Conservation (phyloP, 2,329 filamentous ascomycete genomes). For the Rhynchosporium secalis region DNA sequence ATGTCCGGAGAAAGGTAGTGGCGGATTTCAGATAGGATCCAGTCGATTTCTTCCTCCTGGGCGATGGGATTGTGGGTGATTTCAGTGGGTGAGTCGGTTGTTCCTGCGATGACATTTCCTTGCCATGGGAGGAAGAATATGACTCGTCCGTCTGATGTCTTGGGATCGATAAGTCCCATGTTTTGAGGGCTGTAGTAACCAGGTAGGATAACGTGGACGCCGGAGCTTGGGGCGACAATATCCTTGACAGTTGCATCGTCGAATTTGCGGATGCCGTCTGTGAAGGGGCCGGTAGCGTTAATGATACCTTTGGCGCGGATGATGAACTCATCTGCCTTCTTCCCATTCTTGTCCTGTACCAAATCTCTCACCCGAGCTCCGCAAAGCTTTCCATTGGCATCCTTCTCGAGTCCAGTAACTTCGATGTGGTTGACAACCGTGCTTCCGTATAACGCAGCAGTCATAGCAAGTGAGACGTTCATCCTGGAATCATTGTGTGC, state of each 20-base stretch:
- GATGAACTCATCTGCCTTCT: slow-evolving; percentile 61
- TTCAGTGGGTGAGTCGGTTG: slow-evolving; percentile 74
- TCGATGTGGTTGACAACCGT: slow-evolving; percentile 84
- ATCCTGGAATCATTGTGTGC: slow-evolving; percentile 91
- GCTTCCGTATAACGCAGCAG: slow-evolving; percentile 80
- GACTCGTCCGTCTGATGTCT: slow-evolving; percentile 83
- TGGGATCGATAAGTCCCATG: slow-evolving; percentile 86
- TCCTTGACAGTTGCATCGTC: slow-evolving; percentile 71
- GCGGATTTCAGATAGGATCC: slow-evolving; percentile 82
- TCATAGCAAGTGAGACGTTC: slow-evolving; percentile 88
- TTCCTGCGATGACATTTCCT: slow-evolving; percentile 87
- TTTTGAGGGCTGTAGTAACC: slow-evolving; percentile 83
- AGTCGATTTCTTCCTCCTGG: slow-evolving; percentile 80
- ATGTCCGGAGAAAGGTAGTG: slow-evolving; percentile 83
- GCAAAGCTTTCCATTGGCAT: slow-evolving; percentile 68
- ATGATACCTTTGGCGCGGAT: slow-evolving; percentile 80
- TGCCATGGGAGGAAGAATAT: slow-evolving; percentile 96
- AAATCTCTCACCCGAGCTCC: slow-evolving; percentile 74
- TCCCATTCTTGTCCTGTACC: slow-evolving; percentile 64
- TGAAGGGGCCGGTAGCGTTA: slow-evolving; percentile 88
- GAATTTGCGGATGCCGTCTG: slow-evolving; percentile 81
- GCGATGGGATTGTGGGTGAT: slow-evolving; percentile 75
- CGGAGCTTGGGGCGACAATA: slow-evolving; percentile 82
- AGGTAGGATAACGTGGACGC: slow-evolving; percentile 82
- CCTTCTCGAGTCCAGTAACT: slow-evolving; percentile 74